phyloP scores from a whole-genome alignment of 2,329 filamentous ascomycete species.

The Fusarium marasasianum region DNA sequence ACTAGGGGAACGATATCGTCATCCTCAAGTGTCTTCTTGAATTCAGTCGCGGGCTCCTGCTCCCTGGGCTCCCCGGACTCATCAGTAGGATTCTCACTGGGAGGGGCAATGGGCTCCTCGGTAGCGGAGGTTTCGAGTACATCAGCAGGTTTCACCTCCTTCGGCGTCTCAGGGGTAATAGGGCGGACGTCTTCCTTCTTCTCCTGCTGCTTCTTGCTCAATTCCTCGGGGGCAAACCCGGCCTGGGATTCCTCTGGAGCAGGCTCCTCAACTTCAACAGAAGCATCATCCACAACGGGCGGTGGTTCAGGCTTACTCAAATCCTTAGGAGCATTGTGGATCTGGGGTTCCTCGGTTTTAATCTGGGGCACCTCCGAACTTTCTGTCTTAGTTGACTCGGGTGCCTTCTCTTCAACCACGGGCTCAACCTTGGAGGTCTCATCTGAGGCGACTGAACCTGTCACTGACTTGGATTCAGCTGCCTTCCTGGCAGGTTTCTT shows the following conservation, averaged over 20 bases:
- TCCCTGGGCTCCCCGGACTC: slow-evolving; percentile 6
- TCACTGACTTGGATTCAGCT: slow-evolving; percentile 3
- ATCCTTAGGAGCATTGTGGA: not conserved
- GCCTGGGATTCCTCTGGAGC: slow-evolving; percentile 6
- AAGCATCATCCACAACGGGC: slow-evolving; percentile 15
- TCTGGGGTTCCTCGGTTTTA: not conserved
- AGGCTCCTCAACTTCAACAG: slow-evolving; percentile 26
- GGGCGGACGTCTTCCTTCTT: not conserved
- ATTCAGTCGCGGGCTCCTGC: not conserved
- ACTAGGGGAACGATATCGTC: slow-evolving; percentile 16
- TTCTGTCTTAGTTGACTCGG: slow-evolving; percentile 8
- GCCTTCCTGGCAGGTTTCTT: slow-evolving; percentile 29
- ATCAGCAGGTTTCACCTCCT: slow-evolving; percentile 1
- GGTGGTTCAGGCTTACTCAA: slow-evolving; percentile 1
- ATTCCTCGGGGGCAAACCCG: slow-evolving; percentile 7
- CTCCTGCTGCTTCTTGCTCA: not conserved
- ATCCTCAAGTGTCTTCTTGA: slow-evolving; percentile 8
- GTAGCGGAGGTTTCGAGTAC: slow-evolving; percentile 4
- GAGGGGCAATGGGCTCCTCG: slow-evolving; percentile 21
- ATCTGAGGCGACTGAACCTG: slow-evolving; percentile 5
- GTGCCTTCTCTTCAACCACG: not conserved
- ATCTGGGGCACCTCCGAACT: slow-evolving; percentile 2
- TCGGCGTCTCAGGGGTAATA: not conserved
- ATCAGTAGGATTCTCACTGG: not conserved
- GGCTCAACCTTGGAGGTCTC: slow-evolving; percentile 5